Evolutionary conservation across 805 yeast genomes (phyloP).

Genomic region (Yamadazyma insecticola): DNA sequence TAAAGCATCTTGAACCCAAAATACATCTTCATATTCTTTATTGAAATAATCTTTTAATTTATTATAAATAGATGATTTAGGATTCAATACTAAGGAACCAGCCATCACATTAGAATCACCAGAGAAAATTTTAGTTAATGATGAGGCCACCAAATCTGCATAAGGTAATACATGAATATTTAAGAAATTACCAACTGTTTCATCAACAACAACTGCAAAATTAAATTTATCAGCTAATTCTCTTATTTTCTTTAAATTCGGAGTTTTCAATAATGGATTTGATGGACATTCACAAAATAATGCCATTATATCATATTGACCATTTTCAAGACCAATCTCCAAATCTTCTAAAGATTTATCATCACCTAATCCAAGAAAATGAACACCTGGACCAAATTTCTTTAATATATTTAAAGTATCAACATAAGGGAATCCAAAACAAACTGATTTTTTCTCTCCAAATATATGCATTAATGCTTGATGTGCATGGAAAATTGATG

Average conservation of each 20-base stretch:
- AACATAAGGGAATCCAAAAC: constrained; percentile 95
- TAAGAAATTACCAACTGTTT: constrained; percentile 87
- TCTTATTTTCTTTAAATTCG: constrained; percentile 64
- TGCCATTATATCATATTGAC: constrained; percentile 61
- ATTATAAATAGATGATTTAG: constrained; percentile 48
- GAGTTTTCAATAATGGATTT: constrained; percentile 86
- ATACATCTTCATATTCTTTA: constrained; percentile 58
- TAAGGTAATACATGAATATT: constrained; percentile 77
- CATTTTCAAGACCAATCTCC: constrained; percentile 50
- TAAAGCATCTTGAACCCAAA: constrained; percentile 95
- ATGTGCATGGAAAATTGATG: constrained; percentile 82
- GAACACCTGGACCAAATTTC: constrained; percentile 90
- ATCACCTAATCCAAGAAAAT: constrained; percentile 83
- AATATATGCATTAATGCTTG: constrained; percentile 40
- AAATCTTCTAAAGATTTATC: constrained; percentile 61
- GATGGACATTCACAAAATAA: constrained; percentile 93
- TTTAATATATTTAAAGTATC: constrained; percentile 82
- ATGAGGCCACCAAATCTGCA: constrained; percentile 83
- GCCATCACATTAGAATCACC: constrained; percentile 97
- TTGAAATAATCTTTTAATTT: constrained; percentile 47
- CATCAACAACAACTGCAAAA: constrained; percentile 85
- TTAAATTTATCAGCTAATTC: constrained; percentile 61
- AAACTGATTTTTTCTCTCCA: constrained; percentile 59
- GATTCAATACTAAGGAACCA: constrained; percentile 80
- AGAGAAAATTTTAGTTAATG: constrained; percentile 86